A percentile compares a stretch with the other conserved stretches of the same genome.
These are phyloP conservation scores for Fomes fomentarius DNA, from an alignment of 1,284 basidiomycete genomes.

Conservation along the genomic window DNA sequence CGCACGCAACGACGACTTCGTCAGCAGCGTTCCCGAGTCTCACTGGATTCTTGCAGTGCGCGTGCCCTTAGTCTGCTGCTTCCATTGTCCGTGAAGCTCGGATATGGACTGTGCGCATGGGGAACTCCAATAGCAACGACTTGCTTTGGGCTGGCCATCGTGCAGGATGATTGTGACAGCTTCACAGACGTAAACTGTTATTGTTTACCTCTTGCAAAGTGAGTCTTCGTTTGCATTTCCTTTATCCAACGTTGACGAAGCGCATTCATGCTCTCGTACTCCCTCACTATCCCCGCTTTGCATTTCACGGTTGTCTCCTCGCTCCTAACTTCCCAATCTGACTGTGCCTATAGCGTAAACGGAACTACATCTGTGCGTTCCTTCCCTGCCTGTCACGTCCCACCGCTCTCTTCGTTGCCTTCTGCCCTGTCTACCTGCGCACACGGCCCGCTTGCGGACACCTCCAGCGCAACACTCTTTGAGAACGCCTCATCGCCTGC, in stretches of 20 bases:
- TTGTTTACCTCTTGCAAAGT: conserved; percentile 28
- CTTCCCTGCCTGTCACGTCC: neutral
- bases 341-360: too few relatives aligned
- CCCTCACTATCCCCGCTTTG: neutral
- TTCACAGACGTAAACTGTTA: conserved; percentile 35
- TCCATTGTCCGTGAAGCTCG: neutral
- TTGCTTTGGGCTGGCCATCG: conserved; percentile 31
- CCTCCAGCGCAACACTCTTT: conserved; percentile 22
- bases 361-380: too few relatives aligned
- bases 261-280: neutral
- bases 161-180: conserved; percentile 30
- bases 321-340: neutral
- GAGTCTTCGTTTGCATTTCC: conserved; percentile 5
- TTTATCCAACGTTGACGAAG: neutral
- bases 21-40: conserved; percentile 34
- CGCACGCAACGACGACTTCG: conserved; percentile 26
- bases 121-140: conserved; percentile 24
- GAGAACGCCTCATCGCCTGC: conserved; percentile 26
- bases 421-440: neutral
- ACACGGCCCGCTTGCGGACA: neutral
- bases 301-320: neutral
- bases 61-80: conserved; percentile 5
- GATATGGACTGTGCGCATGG: neutral
- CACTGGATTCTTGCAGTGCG: conserved; percentile 33
- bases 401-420: neutral